Conservation (phyloP, 2,329 filamentous ascomycete genomes). For the Cephalotrichum gorgonifer region DNA sequence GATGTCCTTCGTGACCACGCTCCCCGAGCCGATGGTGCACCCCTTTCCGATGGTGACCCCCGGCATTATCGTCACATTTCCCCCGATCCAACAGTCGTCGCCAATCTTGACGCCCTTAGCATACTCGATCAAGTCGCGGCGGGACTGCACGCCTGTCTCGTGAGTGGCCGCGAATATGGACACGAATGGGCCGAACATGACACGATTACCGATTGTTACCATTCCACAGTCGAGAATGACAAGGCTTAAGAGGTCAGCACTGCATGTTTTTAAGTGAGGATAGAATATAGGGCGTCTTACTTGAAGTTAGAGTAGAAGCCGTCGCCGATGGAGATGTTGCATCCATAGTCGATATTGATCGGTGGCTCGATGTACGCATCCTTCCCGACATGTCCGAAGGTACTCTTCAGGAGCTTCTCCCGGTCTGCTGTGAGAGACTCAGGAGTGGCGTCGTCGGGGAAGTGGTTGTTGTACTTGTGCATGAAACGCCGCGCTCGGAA, state of each 20-base stretch:
- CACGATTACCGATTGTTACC: slow-evolving; percentile 59
- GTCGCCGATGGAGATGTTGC: slow-evolving; percentile 51
- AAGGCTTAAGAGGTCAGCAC: slow-evolving; percentile 19
- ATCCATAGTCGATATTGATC: slow-evolving; percentile 54
- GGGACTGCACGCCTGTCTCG: slow-evolving; percentile 48
- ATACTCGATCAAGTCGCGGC: slow-evolving; percentile 35
- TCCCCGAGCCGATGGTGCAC: slow-evolving; percentile 37
- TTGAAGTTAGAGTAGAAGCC: slow-evolving; percentile 51
- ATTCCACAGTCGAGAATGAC: slow-evolving; percentile 65
- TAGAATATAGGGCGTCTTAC: slow-evolving; percentile 10
- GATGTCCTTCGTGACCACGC: slow-evolving; percentile 38
- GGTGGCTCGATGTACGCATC: slow-evolving; percentile 51
- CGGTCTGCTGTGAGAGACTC: slow-evolving; percentile 27
- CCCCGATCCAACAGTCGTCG: slow-evolving; percentile 46
- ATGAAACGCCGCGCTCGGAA: slow-evolving; percentile 43
- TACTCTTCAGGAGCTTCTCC: slow-evolving; percentile 33
- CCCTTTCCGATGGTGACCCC: slow-evolving; percentile 43
- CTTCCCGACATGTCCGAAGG: slow-evolving; percentile 39
- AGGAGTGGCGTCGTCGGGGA: slow-evolving; percentile 34
- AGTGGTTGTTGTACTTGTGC: slow-evolving; percentile 48
- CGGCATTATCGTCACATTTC: slow-evolving; percentile 36
- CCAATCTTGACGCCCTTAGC: slow-evolving; percentile 35
- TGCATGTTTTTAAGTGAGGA: background rate
- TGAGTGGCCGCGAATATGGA: slow-evolving; percentile 62
- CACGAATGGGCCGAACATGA: slow-evolving; percentile 62